These are phyloP conservation scores for Oryza officinalis DNA, from an alignment of 176 grass and related monocot genomes.

Conservation along the genomic window DNA sequence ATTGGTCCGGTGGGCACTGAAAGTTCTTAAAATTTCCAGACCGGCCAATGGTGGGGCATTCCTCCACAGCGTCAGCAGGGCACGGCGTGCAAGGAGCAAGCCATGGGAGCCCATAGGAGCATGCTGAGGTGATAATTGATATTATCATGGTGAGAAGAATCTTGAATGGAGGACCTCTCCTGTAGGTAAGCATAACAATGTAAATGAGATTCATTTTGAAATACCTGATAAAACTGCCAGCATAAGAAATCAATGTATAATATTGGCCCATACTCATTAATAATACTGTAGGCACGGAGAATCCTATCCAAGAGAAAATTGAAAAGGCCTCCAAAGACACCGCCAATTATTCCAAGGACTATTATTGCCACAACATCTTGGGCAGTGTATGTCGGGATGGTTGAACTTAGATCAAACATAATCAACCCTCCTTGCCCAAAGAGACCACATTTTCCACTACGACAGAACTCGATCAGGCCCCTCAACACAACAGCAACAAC, in stretches of 20 bases:
- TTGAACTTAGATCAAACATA: slow-evolving; percentile 95
- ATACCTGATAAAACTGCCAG: not conserved
- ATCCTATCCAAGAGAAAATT: slow-evolving; percentile 84
- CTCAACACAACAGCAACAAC: slow-evolving; percentile 85
- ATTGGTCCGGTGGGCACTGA: slow-evolving; percentile 77
- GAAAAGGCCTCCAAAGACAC: slow-evolving; percentile 76
- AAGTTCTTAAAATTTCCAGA: slow-evolving; percentile 94
- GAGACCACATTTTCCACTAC: slow-evolving; percentile 80
- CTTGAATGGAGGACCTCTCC: slow-evolving; percentile 89
- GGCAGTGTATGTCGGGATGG: slow-evolving; percentile 50
- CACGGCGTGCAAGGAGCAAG: slow-evolving; percentile 70
- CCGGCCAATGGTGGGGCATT: slow-evolving; percentile 80
- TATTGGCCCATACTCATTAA: slow-evolving; percentile 72
- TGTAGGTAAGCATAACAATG: slow-evolving; percentile 36
- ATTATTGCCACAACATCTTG: slow-evolving; percentile 73
- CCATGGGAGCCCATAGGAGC: slow-evolving; percentile 90
- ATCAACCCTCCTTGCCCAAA: slow-evolving; percentile 90
- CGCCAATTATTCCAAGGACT: slow-evolving; percentile 79
- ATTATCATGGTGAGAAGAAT: slow-evolving; percentile 78
- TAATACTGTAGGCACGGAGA: slow-evolving; percentile 77
- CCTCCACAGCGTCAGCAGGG: slow-evolving; percentile 46
- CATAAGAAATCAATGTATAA: not conserved
- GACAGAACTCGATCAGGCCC: slow-evolving; percentile 66
- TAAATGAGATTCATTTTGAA: slow-evolving; percentile 30
- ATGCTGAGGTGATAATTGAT: slow-evolving; percentile 77